Percentiles rank a stretch among this genome's conserved stretches.
Conservation (phyloP, 164 flowering plant species). For the Santalum album region DNA sequence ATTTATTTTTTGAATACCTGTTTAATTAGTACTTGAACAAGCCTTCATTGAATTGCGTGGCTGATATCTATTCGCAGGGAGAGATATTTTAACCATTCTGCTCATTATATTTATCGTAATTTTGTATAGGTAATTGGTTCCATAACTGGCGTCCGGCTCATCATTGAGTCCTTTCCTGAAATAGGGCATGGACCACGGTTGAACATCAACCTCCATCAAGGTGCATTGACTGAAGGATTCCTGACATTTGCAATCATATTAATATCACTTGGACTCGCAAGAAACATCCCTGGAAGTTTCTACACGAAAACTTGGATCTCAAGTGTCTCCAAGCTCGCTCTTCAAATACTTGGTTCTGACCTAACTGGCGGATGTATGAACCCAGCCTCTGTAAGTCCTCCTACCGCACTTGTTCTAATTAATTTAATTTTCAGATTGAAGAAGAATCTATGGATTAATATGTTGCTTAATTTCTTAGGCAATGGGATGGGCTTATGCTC, state of each 20-base stretch:
- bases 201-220: slow-evolving; percentile 61
- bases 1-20: too few species aligned
- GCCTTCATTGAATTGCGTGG: too few species aligned
- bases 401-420: too few species aligned
- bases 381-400: slow-evolving; percentile 87
- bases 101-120: too few species aligned
- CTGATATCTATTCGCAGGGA: too few species aligned
- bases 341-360: slow-evolving; percentile 88
- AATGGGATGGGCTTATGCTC: slow-evolving; percentile 80
- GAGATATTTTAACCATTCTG: too few species aligned
- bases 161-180: slow-evolving; percentile 51
- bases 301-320: slow-evolving; percentile 86
- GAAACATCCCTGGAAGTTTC: slow-evolving; percentile 50
- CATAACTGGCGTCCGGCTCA: slow-evolving; percentile 53
- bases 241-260: slow-evolving; percentile 56
- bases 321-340: slow-evolving; percentile 73
- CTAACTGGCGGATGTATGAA: slow-evolving; percentile 95
- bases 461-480: slow-evolving; percentile 17
- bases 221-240: slow-evolving; percentile 85
- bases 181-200: slow-evolving; percentile 71
- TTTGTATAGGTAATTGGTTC: slow-evolving; percentile 66
- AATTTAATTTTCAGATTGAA: too few species aligned
- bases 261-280: slow-evolving; percentile 50
- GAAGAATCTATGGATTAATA: not conserved
- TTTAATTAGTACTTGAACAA: too few species aligned